Percentiles rank a stretch among this genome's conserved stretches.
These are phyloP conservation scores for Plasmodium knowlesi DNA, from an alignment of 169 alveolate genomes.

Conservation along the genomic window DNA sequence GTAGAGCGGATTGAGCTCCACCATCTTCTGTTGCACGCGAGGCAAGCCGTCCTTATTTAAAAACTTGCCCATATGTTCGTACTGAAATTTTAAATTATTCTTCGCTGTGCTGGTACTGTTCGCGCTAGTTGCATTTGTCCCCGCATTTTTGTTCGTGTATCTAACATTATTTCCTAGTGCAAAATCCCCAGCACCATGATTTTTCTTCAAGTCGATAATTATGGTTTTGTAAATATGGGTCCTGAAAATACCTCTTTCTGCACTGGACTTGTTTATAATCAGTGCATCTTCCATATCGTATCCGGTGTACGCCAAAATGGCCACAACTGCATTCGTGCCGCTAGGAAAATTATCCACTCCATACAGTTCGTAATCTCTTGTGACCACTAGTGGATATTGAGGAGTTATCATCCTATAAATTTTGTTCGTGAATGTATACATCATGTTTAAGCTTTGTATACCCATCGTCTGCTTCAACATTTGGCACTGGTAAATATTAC, in stretches of 20 bases:
- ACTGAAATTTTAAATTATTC: not conserved
- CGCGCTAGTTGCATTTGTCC: not conserved
- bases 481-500: conserved; percentile 98
- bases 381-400: conserved; percentile 98
- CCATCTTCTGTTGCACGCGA: conserved; percentile 84
- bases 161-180: conserved; percentile 71
- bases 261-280: conserved; percentile 97
- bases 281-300: conserved; percentile 99
- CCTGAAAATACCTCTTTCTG: conserved; percentile 99
- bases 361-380: conserved; percentile 93
- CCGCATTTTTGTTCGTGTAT: not conserved
- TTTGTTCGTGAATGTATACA: conserved; percentile 96
- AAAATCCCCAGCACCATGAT: conserved; percentile 33
- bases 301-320: conserved; percentile 99
- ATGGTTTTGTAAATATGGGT: conserved; percentile 97
- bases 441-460: conserved; percentile 96
- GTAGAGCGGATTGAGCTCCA: conserved; percentile 83
- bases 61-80: conserved; percentile 22
- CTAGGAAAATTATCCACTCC: conserved; percentile 97
- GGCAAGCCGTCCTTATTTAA: conserved; percentile 88
- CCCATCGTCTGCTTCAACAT: conserved; percentile 99
- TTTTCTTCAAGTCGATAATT: conserved; percentile 82
- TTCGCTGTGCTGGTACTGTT: not conserved
- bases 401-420: conserved; percentile 94
- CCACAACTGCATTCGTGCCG: conserved; percentile 99